Base-by-base conservation (phyloP, 148 eudicot genomes). In the Rhododendron vialii region DNA sequence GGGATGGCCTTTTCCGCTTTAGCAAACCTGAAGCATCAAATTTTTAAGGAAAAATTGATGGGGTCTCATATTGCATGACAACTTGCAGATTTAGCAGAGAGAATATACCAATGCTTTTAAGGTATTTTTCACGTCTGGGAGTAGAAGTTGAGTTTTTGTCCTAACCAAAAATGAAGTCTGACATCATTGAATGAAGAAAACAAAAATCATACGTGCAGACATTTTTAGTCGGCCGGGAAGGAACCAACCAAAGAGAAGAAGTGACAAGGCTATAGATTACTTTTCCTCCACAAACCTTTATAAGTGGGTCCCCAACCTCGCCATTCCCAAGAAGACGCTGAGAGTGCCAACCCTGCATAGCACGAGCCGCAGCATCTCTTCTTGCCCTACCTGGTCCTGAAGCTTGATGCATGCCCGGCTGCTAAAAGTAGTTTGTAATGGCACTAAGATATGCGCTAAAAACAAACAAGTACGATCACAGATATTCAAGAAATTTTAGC, bases 301-400 rank as follows among this genome's bases (percentile, higher is more conserved):
- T 91, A 82, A 92, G 90, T 82, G 94, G 91, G 69, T 91, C 94
- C 79, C 94, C 95, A 90, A 96, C 99, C 90, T 94, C 98, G 78
- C 99, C 98, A 91, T 95, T 96, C 83, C 95, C 91, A 85, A 89
- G 91, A 90, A 89, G 89, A 81, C 95, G 94, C 85, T 92, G 94
- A 83, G 95, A 91, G 85, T 93, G 93, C 95, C 95, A 93, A 81
- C 95, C 95, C 90, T 96, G 91, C 93, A 94, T 90, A 45, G 93
- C 92, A 87, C 91, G 93, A 89, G 94, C 90, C 41, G 92, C 93
- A 78, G 93, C 90, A 90, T 90, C 93, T 79, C 93, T 88, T 83
- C 94, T 91, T 82, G 93, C 92, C 88, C 92, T 91, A 47, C 95
- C 95, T 63, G 92, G 89, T 85, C 93, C 93, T 84, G 86, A 78